Percentiles rank a stretch among this genome's conserved stretches.
These are phyloP conservation scores for Chalaropsis ovoidea DNA, from an alignment of 2,329 filamentous ascomycete genomes.

Conservation along the genomic window DNA sequence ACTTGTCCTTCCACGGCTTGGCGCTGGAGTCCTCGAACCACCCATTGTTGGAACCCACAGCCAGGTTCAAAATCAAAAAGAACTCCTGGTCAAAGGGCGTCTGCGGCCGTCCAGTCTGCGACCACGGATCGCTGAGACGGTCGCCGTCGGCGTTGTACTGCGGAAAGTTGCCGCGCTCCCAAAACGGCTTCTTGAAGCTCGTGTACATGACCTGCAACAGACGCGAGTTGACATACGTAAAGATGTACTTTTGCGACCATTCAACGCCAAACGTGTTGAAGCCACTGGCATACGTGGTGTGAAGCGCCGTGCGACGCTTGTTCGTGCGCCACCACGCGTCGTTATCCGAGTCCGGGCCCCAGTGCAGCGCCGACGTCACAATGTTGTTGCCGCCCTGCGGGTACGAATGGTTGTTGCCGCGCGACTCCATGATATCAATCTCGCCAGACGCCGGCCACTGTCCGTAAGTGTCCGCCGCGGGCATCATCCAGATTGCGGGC, in stretches of 20 bases:
- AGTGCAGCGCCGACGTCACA: conserved; percentile 68
- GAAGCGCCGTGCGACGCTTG: conserved; percentile 62
- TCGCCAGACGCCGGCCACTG: conserved; percentile 70
- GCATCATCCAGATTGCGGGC: conserved; percentile 90
- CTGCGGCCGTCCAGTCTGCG: conserved; percentile 46
- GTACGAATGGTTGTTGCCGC: conserved; percentile 74
- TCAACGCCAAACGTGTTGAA: conserved; percentile 75
- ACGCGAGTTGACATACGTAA: conserved; percentile 73
- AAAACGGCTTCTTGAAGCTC: conserved; percentile 59
- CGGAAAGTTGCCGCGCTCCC: conserved; percentile 59
- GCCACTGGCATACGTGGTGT: conserved; percentile 58
- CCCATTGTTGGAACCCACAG: conserved; percentile 67
- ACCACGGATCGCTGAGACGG: conserved; percentile 54
- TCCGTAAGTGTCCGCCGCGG: conserved; percentile 60
- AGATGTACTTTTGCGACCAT: conserved; percentile 81
- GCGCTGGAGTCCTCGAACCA: conserved; percentile 66
- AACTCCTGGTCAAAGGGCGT: conserved; percentile 69
- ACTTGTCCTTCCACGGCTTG: conserved; percentile 72
- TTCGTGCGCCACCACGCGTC: conserved; percentile 80
- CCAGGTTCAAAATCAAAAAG: conserved; percentile 66
- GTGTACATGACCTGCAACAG: conserved; percentile 72
- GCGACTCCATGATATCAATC: conserved; percentile 72
- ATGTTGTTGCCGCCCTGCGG: conserved; percentile 71
- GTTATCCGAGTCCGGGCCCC: conserved; percentile 61
- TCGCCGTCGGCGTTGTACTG: conserved; percentile 55